These are phyloP conservation scores for Hyphopichia wangnamkhiaoensis DNA, from an alignment of 1,139 yeast genomes.

Conservation along the genomic window DNA sequence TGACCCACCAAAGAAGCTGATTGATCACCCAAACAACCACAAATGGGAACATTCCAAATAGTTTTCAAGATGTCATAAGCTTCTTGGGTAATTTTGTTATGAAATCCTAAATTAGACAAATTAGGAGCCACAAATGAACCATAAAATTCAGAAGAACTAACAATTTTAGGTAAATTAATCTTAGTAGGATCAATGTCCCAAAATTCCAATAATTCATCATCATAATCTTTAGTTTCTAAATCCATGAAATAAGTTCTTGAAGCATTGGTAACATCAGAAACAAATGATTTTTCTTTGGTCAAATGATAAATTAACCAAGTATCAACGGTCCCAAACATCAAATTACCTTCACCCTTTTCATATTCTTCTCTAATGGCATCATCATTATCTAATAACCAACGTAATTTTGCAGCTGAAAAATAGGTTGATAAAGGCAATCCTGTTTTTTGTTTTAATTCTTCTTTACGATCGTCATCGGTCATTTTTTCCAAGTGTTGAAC, in stretches of 20 bases:
- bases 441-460: slow-evolving; percentile 62
- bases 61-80: slow-evolving; percentile 51
- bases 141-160: slow-evolving; percentile 76
- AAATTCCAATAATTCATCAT: slow-evolving; percentile 69
- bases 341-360: slow-evolving; percentile 67
- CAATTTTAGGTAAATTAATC: slow-evolving; percentile 75
- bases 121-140: slow-evolving; percentile 70
- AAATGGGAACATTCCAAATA: slow-evolving; percentile 66
- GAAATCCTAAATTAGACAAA: slow-evolving; percentile 51
- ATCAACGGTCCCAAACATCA: slow-evolving; percentile 94
- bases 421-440: slow-evolving; percentile 91
- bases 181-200: slow-evolving; percentile 77
- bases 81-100: slow-evolving; percentile 52
- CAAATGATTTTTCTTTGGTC: slow-evolving; percentile 69
- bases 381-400: slow-evolving; percentile 87
- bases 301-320: slow-evolving; percentile 90
- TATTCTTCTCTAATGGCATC: slow-evolving; percentile 68
- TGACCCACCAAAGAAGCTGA: slow-evolving; percentile 94
- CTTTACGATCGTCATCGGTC: slow-evolving; percentile 59
- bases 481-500: slow-evolving; percentile 64
- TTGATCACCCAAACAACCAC: slow-evolving; percentile 95
- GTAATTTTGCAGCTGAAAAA: slow-evolving; percentile 86
- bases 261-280: slow-evolving; percentile 90
- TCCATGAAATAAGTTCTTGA: slow-evolving; percentile 91
- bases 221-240: slow-evolving; percentile 74